These are phyloP conservation scores for Saturnispora diversa DNA, from an alignment of 805 yeast genomes.

Conservation along the genomic window DNA sequence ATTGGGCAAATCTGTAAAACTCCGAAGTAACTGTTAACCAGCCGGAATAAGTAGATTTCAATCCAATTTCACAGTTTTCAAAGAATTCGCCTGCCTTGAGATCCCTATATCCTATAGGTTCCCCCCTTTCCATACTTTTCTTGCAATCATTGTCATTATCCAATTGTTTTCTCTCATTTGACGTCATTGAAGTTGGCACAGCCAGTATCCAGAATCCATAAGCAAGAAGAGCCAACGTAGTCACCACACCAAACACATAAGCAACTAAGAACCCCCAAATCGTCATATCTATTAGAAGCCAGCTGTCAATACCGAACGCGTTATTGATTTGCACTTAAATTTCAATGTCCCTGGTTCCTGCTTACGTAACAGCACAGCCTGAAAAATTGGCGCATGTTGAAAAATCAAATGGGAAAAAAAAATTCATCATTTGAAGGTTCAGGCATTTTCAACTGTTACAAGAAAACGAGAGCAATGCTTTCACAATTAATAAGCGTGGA, in stretches of 20 bases:
- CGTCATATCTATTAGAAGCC: too few relatives aligned
- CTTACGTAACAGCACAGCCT: too few relatives aligned
- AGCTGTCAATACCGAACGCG: too few relatives aligned
- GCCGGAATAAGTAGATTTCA: conserved; percentile 57
- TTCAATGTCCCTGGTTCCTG: too few relatives aligned
- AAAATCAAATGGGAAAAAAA: too few relatives aligned
- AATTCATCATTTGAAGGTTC: not conserved
- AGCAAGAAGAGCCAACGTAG: too few relatives aligned
- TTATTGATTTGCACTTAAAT: too few relatives aligned
- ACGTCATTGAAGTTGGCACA: conserved; percentile 27
- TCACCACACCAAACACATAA: not conserved
- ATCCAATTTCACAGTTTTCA: conserved; percentile 52
- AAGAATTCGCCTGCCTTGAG: conserved; percentile 59
- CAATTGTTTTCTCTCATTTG: conserved; percentile 12
- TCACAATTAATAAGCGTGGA: not conserved
- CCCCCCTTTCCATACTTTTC: conserved; percentile 18
- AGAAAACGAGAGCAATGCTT: not conserved
- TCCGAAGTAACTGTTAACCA: conserved; percentile 84
- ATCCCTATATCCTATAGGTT: conserved; percentile 23
- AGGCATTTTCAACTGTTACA: not conserved
- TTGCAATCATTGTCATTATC: conserved; percentile 23
- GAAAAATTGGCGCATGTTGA: too few relatives aligned
- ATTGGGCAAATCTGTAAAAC: conserved; percentile 47
- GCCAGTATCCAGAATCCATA: too few relatives aligned
- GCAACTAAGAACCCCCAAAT: too few relatives aligned